Evolutionary conservation across 1,284 basidiomycete genomes (phyloP).

Genomic region (Pseudozyma hubeiensis): DNA sequence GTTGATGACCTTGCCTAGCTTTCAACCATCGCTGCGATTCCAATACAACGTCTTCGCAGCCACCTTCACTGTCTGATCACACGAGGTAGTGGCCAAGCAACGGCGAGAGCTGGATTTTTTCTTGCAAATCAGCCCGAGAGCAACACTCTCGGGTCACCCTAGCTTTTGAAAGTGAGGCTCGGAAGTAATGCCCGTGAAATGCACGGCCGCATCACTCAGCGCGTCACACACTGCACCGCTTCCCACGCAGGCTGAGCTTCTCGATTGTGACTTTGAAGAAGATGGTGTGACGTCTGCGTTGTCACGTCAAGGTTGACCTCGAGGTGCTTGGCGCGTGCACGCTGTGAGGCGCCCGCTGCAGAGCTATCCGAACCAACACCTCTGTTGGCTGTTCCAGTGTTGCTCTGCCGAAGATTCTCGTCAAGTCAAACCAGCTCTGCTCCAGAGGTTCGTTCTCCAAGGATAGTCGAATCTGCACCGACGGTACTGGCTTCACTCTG

Average conservation of each 20-base stretch:
- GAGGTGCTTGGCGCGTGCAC: neutral
- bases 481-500: too few species aligned
- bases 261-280: neutral
- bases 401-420: slow-evolving; percentile 7
- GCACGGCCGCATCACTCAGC: slow-evolving; percentile 15
- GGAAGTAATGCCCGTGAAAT: slow-evolving; percentile 31
- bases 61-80: too few species aligned
- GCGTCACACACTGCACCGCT: slow-evolving; percentile 2
- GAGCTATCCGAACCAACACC: slow-evolving; percentile 3
- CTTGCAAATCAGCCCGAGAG: too few species aligned
- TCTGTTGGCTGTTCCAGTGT: slow-evolving; percentile 9
- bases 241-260: neutral
- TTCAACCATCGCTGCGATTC: neutral
- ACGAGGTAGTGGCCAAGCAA: too few species aligned
- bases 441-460: too few species aligned
- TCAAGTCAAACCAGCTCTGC: neutral
- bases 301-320: neutral
- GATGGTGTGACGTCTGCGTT: slow-evolving; percentile 5
- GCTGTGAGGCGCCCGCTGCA: neutral
- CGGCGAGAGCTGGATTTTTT: too few species aligned
- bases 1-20: slow-evolving; percentile 22
- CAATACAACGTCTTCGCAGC: too few species aligned
- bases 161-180: neutral
- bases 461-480: too few species aligned
- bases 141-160: too few species aligned